Evolutionary conservation across 495 filamentous ascomycete genomes (phyloP).

Genomic region (Podospora pseudocomata): DNA sequence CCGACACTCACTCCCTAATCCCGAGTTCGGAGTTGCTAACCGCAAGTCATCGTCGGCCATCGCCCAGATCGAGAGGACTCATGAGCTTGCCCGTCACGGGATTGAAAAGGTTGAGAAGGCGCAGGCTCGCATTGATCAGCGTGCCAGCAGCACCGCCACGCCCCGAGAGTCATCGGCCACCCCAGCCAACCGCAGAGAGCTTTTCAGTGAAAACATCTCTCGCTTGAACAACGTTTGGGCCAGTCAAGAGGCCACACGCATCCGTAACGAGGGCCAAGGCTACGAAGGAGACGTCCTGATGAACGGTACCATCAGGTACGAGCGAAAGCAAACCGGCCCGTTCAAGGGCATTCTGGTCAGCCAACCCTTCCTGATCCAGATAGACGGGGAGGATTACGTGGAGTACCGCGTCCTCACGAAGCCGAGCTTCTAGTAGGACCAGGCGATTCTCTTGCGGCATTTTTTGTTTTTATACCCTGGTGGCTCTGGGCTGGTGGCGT

Average conservation of each 20-base stretch:
- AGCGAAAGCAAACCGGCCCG: constrained; percentile 49
- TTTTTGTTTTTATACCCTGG: background rate
- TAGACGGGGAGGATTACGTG: constrained; percentile 57
- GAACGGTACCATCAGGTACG: constrained; percentile 44
- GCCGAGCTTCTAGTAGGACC: constrained; percentile 41
- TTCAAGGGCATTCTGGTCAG: constrained; percentile 52
- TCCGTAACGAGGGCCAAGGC: constrained; percentile 39
- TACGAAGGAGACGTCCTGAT: constrained; percentile 9
- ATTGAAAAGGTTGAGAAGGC: background rate
- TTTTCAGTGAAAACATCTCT: constrained; percentile 33
- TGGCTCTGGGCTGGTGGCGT: background rate
- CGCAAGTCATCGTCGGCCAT: constrained; percentile 16
- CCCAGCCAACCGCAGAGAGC: background rate
- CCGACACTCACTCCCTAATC: constrained; percentile 30
- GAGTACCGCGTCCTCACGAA: constrained; percentile 56
- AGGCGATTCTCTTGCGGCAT: constrained; percentile 17
- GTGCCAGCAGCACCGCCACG: background rate
- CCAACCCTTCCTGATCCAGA: constrained; percentile 49
- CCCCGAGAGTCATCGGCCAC: background rate
- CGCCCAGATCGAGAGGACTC: background rate
- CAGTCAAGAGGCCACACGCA: constrained; percentile 42
- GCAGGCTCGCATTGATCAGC: background rate
- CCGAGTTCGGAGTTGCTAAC: constrained; percentile 33
- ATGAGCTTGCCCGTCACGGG: background rate
- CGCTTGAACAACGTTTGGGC: constrained; percentile 47